Percentiles rank a stretch among this genome's conserved stretches.
phyloP scores from a whole-genome alignment of 441 rosid species.

The Viola pubescens region DNA sequence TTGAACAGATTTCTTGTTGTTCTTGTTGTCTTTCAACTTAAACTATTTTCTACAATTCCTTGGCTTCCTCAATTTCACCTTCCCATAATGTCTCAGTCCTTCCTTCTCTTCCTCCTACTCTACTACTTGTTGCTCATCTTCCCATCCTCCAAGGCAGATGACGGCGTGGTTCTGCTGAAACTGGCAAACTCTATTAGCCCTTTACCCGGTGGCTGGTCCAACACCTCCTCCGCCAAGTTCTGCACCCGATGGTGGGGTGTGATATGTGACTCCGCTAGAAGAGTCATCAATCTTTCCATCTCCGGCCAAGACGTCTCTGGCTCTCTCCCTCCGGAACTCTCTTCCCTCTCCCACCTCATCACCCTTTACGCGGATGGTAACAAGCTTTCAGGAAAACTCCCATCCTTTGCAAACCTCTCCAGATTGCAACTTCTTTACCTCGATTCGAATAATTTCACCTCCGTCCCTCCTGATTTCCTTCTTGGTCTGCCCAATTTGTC shows the following conservation, averaged over 20 bases:
- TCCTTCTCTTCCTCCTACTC: background rate
- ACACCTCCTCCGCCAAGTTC: background rate
- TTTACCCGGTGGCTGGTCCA: background rate
- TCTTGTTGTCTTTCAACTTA: too few species aligned
- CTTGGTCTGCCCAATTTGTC: background rate
- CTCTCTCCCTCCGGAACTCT: slow-evolving; percentile 37
- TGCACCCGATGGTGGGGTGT: slow-evolving; percentile 52
- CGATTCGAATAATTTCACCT: background rate
- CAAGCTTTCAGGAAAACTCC: slow-evolving; percentile 43
- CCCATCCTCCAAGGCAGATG: background rate
- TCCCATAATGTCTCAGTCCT: too few species aligned
- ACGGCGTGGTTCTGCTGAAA: background rate
- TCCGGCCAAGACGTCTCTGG: slow-evolving; percentile 32
- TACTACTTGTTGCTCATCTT: background rate
- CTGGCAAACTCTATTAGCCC: background rate
- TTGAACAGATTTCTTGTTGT: too few species aligned
- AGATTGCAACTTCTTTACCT: background rate
- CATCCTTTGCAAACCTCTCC: slow-evolving; percentile 34
- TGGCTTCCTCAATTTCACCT: too few species aligned
- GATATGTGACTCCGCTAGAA: slow-evolving; percentile 30
- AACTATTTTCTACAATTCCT: too few species aligned
- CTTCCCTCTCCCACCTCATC: slow-evolving; percentile 45
- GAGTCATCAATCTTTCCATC: slow-evolving; percentile 37
- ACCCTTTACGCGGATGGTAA: slow-evolving; percentile 37
- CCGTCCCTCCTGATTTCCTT: background rate